A percentile compares a stretch with the other conserved stretches of the same genome.
Conservation (phyloP, 305 asterid genomes). For the Fraxinus floribunda region DNA sequence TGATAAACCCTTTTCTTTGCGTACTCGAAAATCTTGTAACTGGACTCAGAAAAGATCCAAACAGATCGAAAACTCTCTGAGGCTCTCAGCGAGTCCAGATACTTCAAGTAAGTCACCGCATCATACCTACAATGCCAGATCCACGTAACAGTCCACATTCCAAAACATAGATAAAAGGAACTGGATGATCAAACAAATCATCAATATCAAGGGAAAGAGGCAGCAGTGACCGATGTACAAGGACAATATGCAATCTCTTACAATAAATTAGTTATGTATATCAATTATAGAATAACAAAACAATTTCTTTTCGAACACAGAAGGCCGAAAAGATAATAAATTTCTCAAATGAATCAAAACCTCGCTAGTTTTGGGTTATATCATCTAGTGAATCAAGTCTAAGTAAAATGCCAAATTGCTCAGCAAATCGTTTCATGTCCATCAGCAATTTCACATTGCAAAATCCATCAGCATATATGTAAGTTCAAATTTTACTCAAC, state of each 20-base stretch:
- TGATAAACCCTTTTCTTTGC: conserved; percentile 94
- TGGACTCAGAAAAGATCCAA: conserved; percentile 98
- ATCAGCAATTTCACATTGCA: conserved; percentile 8
- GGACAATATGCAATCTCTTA: neutral
- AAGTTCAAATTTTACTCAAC: neutral
- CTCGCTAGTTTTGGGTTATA: neutral
- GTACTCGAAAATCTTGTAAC: conserved; percentile 89
- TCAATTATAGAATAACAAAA: neutral
- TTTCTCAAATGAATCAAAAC: neutral
- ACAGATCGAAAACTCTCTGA: conserved; percentile 96
- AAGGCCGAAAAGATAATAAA: neutral
- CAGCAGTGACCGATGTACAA: neutral
- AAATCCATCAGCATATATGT: neutral
- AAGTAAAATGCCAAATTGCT: conserved; percentile 8
- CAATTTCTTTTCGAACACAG: neutral
- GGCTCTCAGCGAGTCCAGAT: conserved; percentile 95
- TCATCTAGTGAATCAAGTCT: conserved; percentile 4
- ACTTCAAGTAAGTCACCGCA: conserved; percentile 89
- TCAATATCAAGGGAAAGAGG: neutral
- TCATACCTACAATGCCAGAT: conserved; percentile 63
- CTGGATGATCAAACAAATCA: neutral
- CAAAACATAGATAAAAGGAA: neutral
- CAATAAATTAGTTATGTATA: neutral
- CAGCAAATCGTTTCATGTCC: conserved; percentile 4
- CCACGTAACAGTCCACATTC: neutral